Base-by-base conservation (phyloP, 805 yeast genomes). In the Starmerella stellata region DNA sequence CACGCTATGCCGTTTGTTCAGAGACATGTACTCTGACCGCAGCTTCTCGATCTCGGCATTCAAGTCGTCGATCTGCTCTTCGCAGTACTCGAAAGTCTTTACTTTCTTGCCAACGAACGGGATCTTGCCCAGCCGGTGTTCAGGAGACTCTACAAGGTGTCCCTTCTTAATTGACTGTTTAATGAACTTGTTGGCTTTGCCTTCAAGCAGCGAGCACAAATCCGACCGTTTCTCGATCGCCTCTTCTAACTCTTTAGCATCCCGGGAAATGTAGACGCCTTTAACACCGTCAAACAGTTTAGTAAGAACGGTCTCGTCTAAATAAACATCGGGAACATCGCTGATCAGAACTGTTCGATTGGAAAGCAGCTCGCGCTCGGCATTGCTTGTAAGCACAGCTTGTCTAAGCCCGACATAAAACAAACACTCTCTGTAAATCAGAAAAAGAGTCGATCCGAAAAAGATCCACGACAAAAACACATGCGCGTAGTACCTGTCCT, bases 341-440 rank as follows among this genome's bases (percentile, higher is more conserved):
- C 79, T 93, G 57, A 85, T 74, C 37, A 87, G 64, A 1, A 87
- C 81, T 2, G 87, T 78, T 55, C 93, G 72, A 11, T 87, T 76
- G 14, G 87, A 69, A 28, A 79, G 57, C 48, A 72, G 74, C 42
- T 68, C 66, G 31, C 92, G 78, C 55, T 81, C 81, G 44, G 73
- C 68, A 16, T 94, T 93, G 8, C 93, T 70, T 1, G 95, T 68
- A 40, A 82, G 61, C 2, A 74, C 79, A 8, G 83, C 85, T 51
- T 73, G 72, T 48, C 92, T 70, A 50, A 81, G 61, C 3, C 90
- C 75, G 41, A 75, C 69, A 60, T 74, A 87, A 57, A 74, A 81
- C 44, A 69, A 70, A 48, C 83, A 62, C 58, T 87, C 98, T 43
- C 95, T 66, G 61, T 81, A 85, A 37, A 87, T 64, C 36, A 80